Conservation (phyloP, 768 basidiomycete species). For the Neoboletus subvelutipes region DNA sequence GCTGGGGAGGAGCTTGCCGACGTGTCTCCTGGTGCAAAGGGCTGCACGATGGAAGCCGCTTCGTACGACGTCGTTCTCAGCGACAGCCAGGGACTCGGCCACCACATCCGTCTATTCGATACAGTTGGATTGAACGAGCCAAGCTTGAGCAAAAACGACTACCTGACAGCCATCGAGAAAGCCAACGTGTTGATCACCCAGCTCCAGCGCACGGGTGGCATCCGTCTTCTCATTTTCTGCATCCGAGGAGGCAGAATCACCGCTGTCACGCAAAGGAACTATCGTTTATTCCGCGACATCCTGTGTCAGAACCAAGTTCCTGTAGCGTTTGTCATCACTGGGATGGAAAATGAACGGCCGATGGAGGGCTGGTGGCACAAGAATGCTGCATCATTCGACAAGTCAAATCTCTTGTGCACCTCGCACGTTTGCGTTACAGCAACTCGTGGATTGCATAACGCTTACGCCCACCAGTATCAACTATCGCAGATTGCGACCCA, state of each 20-base stretch:
- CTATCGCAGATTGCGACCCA: slow-evolving; percentile 31
- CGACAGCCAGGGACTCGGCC: background rate
- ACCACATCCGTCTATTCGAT: slow-evolving; percentile 30
- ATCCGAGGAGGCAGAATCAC: slow-evolving; percentile 34
- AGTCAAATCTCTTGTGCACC: slow-evolving; percentile 14
- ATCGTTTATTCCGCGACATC: slow-evolving; percentile 26
- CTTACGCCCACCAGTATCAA: slow-evolving; percentile 30
- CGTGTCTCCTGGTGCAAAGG: slow-evolving; percentile 28
- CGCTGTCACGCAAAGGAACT: slow-evolving; percentile 24
- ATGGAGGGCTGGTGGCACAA: slow-evolving; percentile 35
- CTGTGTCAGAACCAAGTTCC: slow-evolving; percentile 33
- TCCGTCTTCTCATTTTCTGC: slow-evolving; percentile 33
- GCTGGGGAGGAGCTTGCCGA: slow-evolving; percentile 25
- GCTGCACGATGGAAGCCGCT: slow-evolving; percentile 34
- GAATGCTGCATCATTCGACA: slow-evolving; percentile 32
- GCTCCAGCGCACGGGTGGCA: slow-evolving; percentile 28
- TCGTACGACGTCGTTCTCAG: slow-evolving; percentile 26
- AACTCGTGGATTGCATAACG: slow-evolving; percentile 21
- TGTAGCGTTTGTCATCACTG: slow-evolving; percentile 31
- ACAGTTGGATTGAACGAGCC: slow-evolving; percentile 34
- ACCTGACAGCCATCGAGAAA: slow-evolving; percentile 28
- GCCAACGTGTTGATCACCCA: slow-evolving; percentile 32
- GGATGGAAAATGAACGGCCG: slow-evolving; percentile 27
- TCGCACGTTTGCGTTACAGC: slow-evolving; percentile 43
- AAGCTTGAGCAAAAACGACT: slow-evolving; percentile 12